Conservation (phyloP, 2,329 filamentous ascomycete genomes). For the Talaromyces sp. region DNA sequence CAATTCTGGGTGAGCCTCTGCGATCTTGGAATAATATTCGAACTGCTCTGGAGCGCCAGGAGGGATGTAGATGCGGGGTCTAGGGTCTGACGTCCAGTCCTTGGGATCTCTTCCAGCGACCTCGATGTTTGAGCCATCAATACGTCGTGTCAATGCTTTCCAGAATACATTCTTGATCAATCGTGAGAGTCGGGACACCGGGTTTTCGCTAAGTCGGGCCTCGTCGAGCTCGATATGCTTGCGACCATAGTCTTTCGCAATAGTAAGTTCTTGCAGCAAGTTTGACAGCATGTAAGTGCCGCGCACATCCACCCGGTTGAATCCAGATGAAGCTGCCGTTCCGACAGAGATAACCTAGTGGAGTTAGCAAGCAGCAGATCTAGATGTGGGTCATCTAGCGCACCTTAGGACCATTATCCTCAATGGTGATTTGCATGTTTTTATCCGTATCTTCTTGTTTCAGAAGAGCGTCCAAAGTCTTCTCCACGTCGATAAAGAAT, state of each 20-base stretch:
- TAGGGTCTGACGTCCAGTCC: constrained; percentile 88
- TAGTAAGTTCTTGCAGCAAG: constrained; percentile 87
- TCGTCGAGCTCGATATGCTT: constrained; percentile 91
- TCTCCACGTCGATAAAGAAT: constrained; percentile 84
- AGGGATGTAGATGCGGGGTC: constrained; percentile 90
- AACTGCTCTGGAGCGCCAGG: constrained; percentile 81
- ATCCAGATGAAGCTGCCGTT: constrained; percentile 81
- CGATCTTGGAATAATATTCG: constrained; percentile 84
- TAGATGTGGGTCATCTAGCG: not conserved
- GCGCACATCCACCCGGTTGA: constrained; percentile 85
- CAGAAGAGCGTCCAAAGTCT: constrained; percentile 76
- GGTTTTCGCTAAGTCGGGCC: constrained; percentile 89
- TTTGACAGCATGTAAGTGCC: constrained; percentile 98
- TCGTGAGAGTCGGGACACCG: constrained; percentile 81
- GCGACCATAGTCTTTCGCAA: constrained; percentile 87
- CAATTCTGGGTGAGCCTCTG: constrained; percentile 76
- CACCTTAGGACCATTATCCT: constrained; percentile 90
- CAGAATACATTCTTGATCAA: constrained; percentile 91
- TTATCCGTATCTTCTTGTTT: constrained; percentile 88
- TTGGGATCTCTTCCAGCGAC: constrained; percentile 88
- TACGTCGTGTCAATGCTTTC: constrained; percentile 84
- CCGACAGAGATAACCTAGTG: constrained; percentile 76
- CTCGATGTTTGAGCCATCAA: constrained; percentile 80
- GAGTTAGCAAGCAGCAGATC: constrained; percentile 27
- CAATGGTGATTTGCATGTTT: constrained; percentile 97